Base-by-base conservation (phyloP, 1,284 basidiomycete genomes). In the Boletellus deceptivus region DNA sequence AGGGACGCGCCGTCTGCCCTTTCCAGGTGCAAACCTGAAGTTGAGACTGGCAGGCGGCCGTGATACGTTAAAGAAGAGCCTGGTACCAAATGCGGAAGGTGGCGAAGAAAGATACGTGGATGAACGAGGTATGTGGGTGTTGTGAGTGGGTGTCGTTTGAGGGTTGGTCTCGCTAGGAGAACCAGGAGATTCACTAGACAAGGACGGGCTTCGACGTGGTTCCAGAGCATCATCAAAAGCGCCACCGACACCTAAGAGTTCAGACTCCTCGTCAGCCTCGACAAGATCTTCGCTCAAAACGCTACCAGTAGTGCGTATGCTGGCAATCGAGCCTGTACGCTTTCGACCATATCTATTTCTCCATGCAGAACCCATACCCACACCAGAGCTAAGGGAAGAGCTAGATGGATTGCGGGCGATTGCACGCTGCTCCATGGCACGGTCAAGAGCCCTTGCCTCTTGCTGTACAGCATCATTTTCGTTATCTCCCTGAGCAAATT, bases 351-450 rank as follows among this genome's bases (percentile, higher is more conserved):
- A 88, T 46, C 80, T 80, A 56, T 66, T 79, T 58, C 80, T 75
- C 83, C 84, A 85, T 3, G 79, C 80, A 17, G 75, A 60, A 42
- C 84, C 83, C 82, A 86, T 83, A 42, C 85, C 84, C 25, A 80
- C 67, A 37, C 80, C 80, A 49, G 83, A 83, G n/a, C 72, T 72
- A 43, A 83, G 57, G 20, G 86, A 88, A 25, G 84, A 84, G n/a
- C 68, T 70, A 20, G 86, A 88, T 2, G 78, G 74, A 62, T 84
- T 86, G 59, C 87, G 83, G 39, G 88, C 83, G 43, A 88, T 72
- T 48, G 86, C 74, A 46, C 89, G 83, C 55, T 88, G 81, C 62
- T 90, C 85, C 90, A 91, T 91, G 25, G 87, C 89, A 61, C 83
- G 86, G 67, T 91, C 88, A 37, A 91, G 76, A 16, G 82, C 83